Base-by-base conservation (phyloP, 768 basidiomycete species). In the Panaeolus cyanescens region DNA sequence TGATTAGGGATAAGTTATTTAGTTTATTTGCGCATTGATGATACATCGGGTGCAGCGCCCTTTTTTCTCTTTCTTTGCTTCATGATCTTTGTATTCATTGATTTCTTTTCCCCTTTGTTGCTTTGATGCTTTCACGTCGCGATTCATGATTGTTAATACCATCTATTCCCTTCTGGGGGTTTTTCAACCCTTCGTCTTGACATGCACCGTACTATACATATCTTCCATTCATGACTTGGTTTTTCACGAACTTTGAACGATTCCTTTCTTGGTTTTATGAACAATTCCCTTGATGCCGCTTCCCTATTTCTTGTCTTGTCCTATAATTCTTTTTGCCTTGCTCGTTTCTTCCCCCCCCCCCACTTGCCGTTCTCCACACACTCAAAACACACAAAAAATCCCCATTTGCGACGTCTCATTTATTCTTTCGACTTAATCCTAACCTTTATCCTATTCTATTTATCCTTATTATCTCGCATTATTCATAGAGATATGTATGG, bases 1-100 rank as follows among this genome's bases (percentile, higher is more conserved):
- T n/a, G n/a, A n/a, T 50, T 50, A 50, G 45, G 45, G 45, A 50
- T 50, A 50, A 28, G 45, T 50, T 50, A 50, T 50, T 50, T 50
- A 50, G 45, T 50, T 50, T 50, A 50, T 50, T 50, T 13, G 45
- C 45, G 45, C 30, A 28, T 50, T 50, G 45, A 25, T 13, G 13
- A 25, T 28, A 15, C 45, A 25, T 50, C 30, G 45, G 45, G 45
- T 50, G 45, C 45, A 50, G 45, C 25, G 25, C 45, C 45, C 45
- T 28, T 15, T 50, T 50, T 50, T 45, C 15, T 50, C 30, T n/a
- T 8, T 0, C n/a, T 42, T 42, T 22, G 19, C 9, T 42, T 42
- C 22, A 22, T 42, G 22, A 2, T 20, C 19, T 40, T 42, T 42
- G 22, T 20, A 20, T 20, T 39, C 37, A 19, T 39, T n/a, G 17